A percentile compares a stretch with the other conserved stretches of the same genome.
Evolutionary conservation across 139 green algal species (phyloP).

Genomic region (Cymbomonas tetramitiformis): DNA sequence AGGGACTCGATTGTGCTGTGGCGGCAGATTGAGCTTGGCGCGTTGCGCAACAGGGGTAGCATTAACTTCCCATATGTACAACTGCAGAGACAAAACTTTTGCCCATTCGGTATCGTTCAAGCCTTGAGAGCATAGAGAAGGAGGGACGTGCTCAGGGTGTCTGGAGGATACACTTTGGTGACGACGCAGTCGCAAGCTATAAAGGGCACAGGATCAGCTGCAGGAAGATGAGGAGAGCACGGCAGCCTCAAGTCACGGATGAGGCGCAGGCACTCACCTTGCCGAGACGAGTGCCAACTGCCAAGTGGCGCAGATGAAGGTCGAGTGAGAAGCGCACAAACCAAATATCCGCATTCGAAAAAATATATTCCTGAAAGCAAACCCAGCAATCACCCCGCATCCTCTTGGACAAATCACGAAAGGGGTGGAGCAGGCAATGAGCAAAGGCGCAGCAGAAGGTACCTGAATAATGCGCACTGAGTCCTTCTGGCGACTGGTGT

Average conservation of each 20-base stretch:
- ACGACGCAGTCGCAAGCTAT: no score
- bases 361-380: conserved; percentile 5
- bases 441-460: neutral
- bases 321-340: conserved; percentile 21
- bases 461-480: neutral
- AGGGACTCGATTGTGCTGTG: neutral
- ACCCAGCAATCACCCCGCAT: neutral
- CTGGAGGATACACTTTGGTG: no score
- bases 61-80: neutral
- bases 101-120: neutral
- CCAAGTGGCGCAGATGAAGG: neutral
- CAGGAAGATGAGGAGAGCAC: no score
- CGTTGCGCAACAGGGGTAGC: neutral
- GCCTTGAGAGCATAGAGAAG: neutral
- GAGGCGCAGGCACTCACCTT: conserved; percentile 2
- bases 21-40: neutral
- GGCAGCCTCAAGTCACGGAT: no score
- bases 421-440: neutral
- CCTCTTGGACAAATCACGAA: neutral
- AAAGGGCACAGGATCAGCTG: no score
- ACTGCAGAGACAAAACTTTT: neutral
- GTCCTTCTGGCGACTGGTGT: neutral
- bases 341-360: conserved; percentile 16
- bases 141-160: no score
- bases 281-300: conserved; percentile 4